Evolutionary conservation across 2,329 filamentous ascomycete genomes (phyloP), one percentile per base, ranked within the genome.

Genomic region (Rhexocercosporidium sp.): DNA sequence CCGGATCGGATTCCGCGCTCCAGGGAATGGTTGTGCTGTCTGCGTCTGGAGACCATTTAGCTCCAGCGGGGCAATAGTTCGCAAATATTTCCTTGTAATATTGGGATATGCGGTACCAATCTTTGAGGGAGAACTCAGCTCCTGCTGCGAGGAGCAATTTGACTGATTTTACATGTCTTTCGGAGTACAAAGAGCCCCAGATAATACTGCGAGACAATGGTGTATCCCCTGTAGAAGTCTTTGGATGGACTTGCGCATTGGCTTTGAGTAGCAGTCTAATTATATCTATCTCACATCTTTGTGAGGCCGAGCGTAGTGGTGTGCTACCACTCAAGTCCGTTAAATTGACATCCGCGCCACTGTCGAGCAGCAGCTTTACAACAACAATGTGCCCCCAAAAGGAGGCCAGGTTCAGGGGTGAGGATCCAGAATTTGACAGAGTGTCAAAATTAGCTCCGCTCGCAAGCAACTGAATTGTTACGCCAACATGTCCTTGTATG

Each of bases 191-290:
- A n/a, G n/a, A n/a, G n/a, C n/a, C n/a, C n/a, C n/a, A n/a, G n/a
- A n/a, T n/a, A n/a, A n/a, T n/a, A n/a, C n/a, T 65, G 8, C 44
- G 59, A 54, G 54, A 62, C 2, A 47, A 74, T 18, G 68, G 71
- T 14, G 69, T 78, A n/a, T 3, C 0, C 8, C 27, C 27, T 3
- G 1, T 1, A 3, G 1, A 0, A 20, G 27, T 9, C 29, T 11
- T 20, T n/a, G 16, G 2, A 27, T 34, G 5, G 1, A 54, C 5
- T n/a, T 54, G 3, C 16, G 51, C 27, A 34, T 54, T 4, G 2
- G 27, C 51, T 31, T 54, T 25, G 18, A 54, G 51, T n/a, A 54
- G 12, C 2, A 31, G 3, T 4, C 25, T n/a, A 9, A 54, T 34
- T 5, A 18, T n/a, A 16, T 34, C 8, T 34, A 16, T 27, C 20